Conservation (phyloP, 139 green algal genomes). For the Eudorina sp. region DNA sequence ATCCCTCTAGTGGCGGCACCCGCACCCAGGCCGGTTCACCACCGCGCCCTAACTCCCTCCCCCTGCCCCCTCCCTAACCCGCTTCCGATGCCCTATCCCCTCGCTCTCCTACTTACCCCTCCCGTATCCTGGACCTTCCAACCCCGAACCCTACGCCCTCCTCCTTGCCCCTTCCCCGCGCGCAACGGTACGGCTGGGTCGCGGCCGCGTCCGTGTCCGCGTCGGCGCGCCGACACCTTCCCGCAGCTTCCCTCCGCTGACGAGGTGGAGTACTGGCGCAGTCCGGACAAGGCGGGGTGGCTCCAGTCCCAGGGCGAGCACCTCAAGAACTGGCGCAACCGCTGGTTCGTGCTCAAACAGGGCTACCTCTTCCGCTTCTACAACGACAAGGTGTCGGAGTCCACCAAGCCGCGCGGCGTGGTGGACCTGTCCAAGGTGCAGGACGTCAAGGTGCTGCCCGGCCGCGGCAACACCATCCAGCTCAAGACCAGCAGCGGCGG, state of each 20-base stretch:
- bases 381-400: conserved; percentile 69
- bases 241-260: conserved; percentile 81
- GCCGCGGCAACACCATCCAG: conserved; percentile 83
- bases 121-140: too few relatives aligned
- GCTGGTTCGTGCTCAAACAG: conserved; percentile 96
- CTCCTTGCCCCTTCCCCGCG: too few relatives aligned
- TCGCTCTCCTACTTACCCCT: too few relatives aligned
- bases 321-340: conserved; percentile 89
- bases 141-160: background rate
- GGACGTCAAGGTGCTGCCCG: conserved; percentile 74
- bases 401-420: conserved; percentile 85
- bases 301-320: conserved; percentile 90
- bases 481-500: conserved; percentile 81
- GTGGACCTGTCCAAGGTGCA: conserved; percentile 87
- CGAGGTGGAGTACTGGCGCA: conserved; percentile 91
- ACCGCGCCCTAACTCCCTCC: background rate
- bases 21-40: background rate
- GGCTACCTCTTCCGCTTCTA: conserved; percentile 92
- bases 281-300: conserved; percentile 90
- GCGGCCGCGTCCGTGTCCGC: too few relatives aligned
- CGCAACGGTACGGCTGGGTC: too few relatives aligned
- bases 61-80: background rate
- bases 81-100: too few relatives aligned
- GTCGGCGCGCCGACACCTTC: too few relatives aligned
- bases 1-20: background rate